Conservation (phyloP, 495 filamentous ascomycete species). For the Lepidopterella palustris region DNA sequence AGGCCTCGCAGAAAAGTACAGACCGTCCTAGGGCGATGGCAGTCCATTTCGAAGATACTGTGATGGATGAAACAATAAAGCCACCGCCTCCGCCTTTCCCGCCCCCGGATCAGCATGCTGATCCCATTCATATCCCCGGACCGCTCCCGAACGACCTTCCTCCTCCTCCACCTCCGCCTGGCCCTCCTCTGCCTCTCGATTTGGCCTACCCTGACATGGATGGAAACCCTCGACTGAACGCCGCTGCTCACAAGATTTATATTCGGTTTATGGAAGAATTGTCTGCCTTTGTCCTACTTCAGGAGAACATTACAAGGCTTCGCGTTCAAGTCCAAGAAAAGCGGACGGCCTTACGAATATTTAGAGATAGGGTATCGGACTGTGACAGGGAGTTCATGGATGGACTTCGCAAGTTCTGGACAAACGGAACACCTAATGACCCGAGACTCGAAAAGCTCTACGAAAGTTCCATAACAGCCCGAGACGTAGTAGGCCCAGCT, state of each 20-base stretch:
- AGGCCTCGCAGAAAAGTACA: no score
- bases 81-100: no score
- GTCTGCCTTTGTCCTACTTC: conserved; percentile 13
- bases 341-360: conserved; percentile 1
- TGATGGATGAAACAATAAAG: no score
- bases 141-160: background rate
- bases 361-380: conserved; percentile 6
- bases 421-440: background rate
- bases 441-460: conserved; percentile 4
- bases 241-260: conserved; percentile 8
- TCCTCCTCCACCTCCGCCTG: conserved; percentile 1
- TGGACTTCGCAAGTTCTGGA: conserved; percentile 7
- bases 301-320: conserved; percentile 7
- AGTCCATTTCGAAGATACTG: no score
- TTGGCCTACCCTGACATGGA: background rate
- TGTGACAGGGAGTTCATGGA: conserved; percentile 13
- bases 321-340: conserved; percentile 16
- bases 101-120: no score
- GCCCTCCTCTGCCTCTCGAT: background rate
- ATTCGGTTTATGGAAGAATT: conserved; percentile 21
- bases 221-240: background rate
- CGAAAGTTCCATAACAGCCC: conserved; percentile 6
- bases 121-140: no score
- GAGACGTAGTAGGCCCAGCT: conserved; percentile 20
- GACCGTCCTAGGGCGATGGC: no score